phyloP scores from a whole-genome alignment of 352 stramenopile genomes.

The Pythium guiyangense region DNA sequence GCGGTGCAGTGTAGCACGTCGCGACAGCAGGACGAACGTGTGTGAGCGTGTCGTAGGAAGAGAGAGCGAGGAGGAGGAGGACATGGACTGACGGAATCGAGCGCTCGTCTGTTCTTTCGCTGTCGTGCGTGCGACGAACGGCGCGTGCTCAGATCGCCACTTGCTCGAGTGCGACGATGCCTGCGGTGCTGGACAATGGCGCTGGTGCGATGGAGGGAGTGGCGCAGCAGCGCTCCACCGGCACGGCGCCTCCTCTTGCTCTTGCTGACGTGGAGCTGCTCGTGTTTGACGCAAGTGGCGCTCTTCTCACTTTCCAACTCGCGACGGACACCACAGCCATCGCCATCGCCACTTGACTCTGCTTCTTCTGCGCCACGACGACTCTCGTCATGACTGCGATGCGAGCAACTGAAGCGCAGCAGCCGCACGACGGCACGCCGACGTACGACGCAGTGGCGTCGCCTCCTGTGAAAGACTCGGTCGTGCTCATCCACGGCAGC shows the following conservation, averaged over 20 bases:
- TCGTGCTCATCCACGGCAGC: conserved; percentile 14
- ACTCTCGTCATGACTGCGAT: too few relatives aligned
- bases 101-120: neutral
- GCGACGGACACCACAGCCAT: neutral
- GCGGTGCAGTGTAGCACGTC: too few relatives aligned
- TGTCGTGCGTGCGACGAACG: too few relatives aligned
- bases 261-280: neutral
- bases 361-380: too few relatives aligned
- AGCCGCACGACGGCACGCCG: conserved; percentile 38
- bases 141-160: too few relatives aligned
- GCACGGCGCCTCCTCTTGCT: neutral
- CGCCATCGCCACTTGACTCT: too few relatives aligned
- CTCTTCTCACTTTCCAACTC: too few relatives aligned
- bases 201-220: neutral
- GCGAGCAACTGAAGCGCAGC: conserved; percentile 12
- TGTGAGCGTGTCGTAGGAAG: neutral
- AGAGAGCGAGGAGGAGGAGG: neutral
- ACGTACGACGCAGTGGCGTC: conserved; percentile 31
- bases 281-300: neutral
- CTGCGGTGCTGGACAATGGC: neutral
- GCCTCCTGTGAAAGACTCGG: conserved; percentile 15
- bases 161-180: neutral
- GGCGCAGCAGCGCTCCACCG: neutral
- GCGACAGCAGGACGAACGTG: too few relatives aligned
- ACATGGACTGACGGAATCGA: neutral